phyloP scores from a whole-genome alignment of 768 basidiomycete genomes.

The Boletus patriciae region DNA sequence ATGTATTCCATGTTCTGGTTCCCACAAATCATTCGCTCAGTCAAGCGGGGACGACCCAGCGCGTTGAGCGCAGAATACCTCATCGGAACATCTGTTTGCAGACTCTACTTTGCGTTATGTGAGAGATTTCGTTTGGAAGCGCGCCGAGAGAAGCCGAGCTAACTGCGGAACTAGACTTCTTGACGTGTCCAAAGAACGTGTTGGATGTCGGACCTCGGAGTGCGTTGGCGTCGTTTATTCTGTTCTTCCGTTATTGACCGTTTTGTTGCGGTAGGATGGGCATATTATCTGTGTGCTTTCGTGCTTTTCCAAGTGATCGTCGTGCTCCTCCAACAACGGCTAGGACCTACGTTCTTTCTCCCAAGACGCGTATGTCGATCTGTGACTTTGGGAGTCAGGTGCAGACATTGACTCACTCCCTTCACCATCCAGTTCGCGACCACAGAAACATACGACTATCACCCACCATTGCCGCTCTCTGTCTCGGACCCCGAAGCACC shows the following conservation, averaged over 20 bases:
- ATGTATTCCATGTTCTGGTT: constrained; percentile 84
- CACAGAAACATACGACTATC: constrained; percentile 76
- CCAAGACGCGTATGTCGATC: constrained; percentile 54
- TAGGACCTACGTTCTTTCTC: constrained; percentile 86
- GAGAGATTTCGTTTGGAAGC: constrained; percentile 31
- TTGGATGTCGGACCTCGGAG: constrained; percentile 75
- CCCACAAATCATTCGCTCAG: constrained; percentile 80
- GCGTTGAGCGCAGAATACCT: constrained; percentile 71
- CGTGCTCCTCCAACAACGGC: constrained; percentile 67
- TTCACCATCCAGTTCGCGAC: constrained; percentile 49
- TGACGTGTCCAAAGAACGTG: constrained; percentile 83
- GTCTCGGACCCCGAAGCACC: constrained; percentile 71
- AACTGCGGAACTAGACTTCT: constrained; percentile 57
- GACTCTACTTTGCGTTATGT: constrained; percentile 76
- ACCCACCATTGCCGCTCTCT: constrained; percentile 63
- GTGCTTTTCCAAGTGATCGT: constrained; percentile 62
- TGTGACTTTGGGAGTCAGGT: not conserved
- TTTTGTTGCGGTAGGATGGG: constrained; percentile 52
- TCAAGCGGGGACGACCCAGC: constrained; percentile 65
- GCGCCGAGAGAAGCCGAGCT: not conserved
- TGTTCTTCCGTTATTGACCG: not conserved
- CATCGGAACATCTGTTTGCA: constrained; percentile 70
- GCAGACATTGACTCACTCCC: not conserved
- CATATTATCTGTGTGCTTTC: constrained; percentile 56
- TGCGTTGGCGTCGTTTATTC: constrained; percentile 37